Evolutionary conservation across 441 rosid genomes (phyloP).

Genomic region (Capsella rubella): DNA sequence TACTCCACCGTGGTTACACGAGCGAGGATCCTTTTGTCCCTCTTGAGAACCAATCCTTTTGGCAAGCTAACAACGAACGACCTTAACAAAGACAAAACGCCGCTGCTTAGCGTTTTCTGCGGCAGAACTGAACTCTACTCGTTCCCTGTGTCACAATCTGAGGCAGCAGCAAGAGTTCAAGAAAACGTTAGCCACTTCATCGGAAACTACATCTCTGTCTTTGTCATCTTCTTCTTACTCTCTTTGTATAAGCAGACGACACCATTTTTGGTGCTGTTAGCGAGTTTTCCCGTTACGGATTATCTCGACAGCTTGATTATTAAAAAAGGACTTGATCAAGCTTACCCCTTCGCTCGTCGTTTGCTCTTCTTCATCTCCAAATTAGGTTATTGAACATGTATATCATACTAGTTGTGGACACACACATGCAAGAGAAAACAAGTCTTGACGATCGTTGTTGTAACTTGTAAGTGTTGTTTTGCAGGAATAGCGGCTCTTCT

Average conservation of each 20-base stretch:
- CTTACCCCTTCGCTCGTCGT: conserved; percentile 31
- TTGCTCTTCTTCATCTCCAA: conserved; percentile 25
- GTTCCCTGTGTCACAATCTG: not conserved
- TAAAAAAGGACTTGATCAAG: conserved; percentile 22
- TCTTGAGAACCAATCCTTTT: not conserved
- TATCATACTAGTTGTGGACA: not conserved
- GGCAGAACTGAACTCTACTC: not conserved
- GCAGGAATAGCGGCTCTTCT: conserved; percentile 8
- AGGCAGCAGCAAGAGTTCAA: not conserved
- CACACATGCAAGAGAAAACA: not conserved
- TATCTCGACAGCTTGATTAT: conserved; percentile 15
- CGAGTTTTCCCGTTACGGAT: conserved; percentile 28
- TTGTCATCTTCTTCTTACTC: conserved; percentile 3
- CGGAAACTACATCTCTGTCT: not conserved
- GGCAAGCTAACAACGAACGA: not conserved
- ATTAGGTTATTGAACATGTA: not conserved
- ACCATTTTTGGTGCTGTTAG: conserved; percentile 12
- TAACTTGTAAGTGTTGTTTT: conserved; percentile 17
- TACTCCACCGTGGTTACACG: not conserved
- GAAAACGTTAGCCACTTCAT: not conserved
- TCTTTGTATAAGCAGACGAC: conserved; percentile 23
- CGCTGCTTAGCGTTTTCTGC: not conserved
- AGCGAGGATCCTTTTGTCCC: conserved; percentile 1
- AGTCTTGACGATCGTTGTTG: not conserved
- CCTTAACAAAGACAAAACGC: not conserved